These are phyloP conservation scores for Fagus crenata DNA, from an alignment of 306 rosid genomes.

Conservation along the genomic window DNA sequence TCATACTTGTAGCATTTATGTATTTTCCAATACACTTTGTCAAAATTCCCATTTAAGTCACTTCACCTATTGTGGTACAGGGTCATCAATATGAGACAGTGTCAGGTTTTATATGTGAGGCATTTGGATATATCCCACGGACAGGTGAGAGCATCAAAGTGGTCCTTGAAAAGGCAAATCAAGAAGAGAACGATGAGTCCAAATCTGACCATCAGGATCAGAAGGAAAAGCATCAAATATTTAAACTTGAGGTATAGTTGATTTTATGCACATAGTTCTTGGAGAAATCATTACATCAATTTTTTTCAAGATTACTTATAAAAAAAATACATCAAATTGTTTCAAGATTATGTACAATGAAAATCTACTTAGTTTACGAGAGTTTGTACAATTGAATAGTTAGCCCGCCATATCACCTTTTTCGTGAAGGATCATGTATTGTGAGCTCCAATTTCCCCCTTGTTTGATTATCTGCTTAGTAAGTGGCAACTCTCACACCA, in stretches of 20 bases:
- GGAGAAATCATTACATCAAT: not conserved
- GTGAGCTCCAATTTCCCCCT: not conserved
- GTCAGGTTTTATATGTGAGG: constrained; percentile 93
- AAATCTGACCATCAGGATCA: constrained; percentile 64
- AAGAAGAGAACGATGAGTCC: constrained; percentile 63
- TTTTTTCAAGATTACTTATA: no score
- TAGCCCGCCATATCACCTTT: not conserved
- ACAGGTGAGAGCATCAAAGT: constrained; percentile 90
- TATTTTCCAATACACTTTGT: constrained; percentile 1
- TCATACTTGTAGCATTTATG: not conserved
- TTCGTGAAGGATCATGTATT: not conserved
- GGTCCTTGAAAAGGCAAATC: constrained; percentile 81
- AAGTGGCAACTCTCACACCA: not conserved
- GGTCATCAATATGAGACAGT: constrained; percentile 98
- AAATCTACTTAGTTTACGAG: not conserved
- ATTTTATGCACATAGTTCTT: constrained; percentile 13
- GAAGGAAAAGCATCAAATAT: constrained; percentile 68
- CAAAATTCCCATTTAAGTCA: not conserved
- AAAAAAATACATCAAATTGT: not conserved
- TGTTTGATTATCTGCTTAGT: not conserved
- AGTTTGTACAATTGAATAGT: not conserved
- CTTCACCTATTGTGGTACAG: constrained; percentile 40
- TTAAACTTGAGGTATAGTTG: constrained; percentile 76
- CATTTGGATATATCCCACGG: constrained; percentile 96
- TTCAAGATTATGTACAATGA: not conserved